These are phyloP conservation scores for Yarrowia divulgata DNA, from an alignment of 805 yeast genomes.

Conservation along the genomic window DNA sequence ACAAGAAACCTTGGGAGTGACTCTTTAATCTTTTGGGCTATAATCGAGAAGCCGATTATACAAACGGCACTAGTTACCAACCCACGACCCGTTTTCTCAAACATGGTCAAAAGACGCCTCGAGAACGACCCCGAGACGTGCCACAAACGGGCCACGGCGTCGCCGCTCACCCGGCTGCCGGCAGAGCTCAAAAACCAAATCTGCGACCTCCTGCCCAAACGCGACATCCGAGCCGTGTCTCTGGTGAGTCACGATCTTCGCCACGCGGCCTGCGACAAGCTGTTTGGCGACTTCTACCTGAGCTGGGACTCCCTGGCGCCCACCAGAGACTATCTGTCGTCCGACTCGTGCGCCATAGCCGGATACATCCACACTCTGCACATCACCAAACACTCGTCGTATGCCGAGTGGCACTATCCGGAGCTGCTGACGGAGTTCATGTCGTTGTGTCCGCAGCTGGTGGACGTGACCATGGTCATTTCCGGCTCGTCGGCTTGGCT, in stretches of 20 bases:
- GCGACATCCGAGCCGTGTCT: constrained; percentile 16
- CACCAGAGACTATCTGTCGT: constrained; percentile 6
- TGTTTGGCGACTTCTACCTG: constrained; percentile 18
- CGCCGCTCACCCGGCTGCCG: constrained; percentile 24
- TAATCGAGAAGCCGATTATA: neutral
- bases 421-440: constrained; percentile 37
- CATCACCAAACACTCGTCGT: constrained; percentile 40
- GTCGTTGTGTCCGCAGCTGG: constrained; percentile 34
- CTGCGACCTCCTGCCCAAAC: constrained; percentile 14
- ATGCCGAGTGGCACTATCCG: constrained; percentile 42
- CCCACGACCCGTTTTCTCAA: neutral
- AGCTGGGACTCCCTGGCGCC: constrained; percentile 15
- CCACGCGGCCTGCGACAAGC: constrained; percentile 29
- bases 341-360: neutral
- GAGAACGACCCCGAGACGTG: constrained; percentile 14
- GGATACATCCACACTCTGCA: constrained; percentile 13
- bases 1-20: constrained; percentile 33
- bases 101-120: constrained; percentile 36
- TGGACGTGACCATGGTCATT: constrained; percentile 12
- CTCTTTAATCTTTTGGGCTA: constrained; percentile 9
- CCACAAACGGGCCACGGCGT: constrained; percentile 25
- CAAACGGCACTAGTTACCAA: constrained; percentile 2
- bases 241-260: constrained; percentile 30
- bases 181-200: constrained; percentile 32
- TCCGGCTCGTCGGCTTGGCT: constrained; percentile 42